A percentile compares a stretch with the other conserved stretches of the same genome.
Conservation (phyloP, 768 basidiomycete genomes). For the Fomitopsis pulvina region DNA sequence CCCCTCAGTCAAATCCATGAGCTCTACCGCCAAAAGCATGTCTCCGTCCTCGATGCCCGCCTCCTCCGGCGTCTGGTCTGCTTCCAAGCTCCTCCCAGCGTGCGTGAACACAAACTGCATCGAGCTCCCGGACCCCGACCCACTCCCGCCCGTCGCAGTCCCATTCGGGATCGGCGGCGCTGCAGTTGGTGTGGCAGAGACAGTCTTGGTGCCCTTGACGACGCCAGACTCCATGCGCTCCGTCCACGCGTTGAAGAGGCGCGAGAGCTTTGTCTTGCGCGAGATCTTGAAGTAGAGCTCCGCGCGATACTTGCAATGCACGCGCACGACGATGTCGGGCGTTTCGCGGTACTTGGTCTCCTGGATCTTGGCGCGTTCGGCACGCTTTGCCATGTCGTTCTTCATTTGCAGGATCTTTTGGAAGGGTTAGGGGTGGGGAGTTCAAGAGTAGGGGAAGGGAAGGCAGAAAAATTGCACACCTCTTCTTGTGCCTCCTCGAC, state of each 20-base stretch:
- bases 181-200: constrained; percentile 30
- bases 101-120: constrained; percentile 86
- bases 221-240: constrained; percentile 65
- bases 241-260: constrained; percentile 84
- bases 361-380: constrained; percentile 71
- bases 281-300: constrained; percentile 92
- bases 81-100: constrained; percentile 71
- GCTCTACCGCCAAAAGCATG: constrained; percentile 82
- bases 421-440: neutral
- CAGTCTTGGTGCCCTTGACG: constrained; percentile 12
- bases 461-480: constrained; percentile 31
- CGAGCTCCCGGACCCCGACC: constrained; percentile 27
- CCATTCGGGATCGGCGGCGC: constrained; percentile 44
- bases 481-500: constrained; percentile 87
- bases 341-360: constrained; percentile 78
- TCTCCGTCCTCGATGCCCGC: constrained; percentile 84
- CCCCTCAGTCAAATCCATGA: constrained; percentile 83
- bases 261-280: constrained; percentile 79
- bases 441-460: neutral
- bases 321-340: constrained; percentile 88
- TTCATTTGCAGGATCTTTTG: constrained; percentile 84
- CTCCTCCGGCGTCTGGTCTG: constrained; percentile 82
- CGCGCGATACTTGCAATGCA: constrained; percentile 82
- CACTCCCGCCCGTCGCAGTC: constrained; percentile 11
- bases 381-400: constrained; percentile 72